Conservation (phyloP, 2,329 filamentous ascomycete species). For the Aureobasidium sp. region DNA sequence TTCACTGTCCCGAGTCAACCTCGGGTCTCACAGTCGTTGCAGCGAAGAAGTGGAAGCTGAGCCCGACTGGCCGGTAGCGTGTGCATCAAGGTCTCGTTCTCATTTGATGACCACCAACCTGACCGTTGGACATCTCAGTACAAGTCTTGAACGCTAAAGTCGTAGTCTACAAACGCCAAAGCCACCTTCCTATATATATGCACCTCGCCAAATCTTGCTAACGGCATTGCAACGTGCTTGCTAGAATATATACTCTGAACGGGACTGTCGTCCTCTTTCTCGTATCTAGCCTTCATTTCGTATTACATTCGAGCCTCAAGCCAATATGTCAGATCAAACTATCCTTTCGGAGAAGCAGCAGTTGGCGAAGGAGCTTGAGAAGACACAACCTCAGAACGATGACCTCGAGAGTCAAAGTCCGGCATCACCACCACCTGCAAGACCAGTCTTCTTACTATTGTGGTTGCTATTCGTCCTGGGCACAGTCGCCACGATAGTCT, state of each 20-base stretch:
- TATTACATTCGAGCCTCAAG: not conserved
- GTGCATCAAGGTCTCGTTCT: conserved; percentile 7
- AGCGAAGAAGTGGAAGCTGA: conserved; percentile 12
- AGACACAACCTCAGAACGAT: not conserved
- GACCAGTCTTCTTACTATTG: conserved; percentile 3
- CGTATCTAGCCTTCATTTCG: not conserved
- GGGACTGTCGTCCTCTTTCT: not conserved
- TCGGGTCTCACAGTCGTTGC: not conserved
- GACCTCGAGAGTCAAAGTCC: conserved; percentile 4
- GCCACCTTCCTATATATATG: conserved; percentile 9
- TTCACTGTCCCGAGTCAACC: conserved; percentile 4
- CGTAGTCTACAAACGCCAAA: not conserved
- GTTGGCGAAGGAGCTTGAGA: not conserved
- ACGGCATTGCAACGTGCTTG: not conserved
- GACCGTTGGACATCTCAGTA: not conserved
- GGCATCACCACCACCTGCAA: not conserved
- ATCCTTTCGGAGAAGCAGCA: conserved; percentile 11
- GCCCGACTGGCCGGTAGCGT: conserved; percentile 8
- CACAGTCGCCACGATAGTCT: conserved; percentile 6
- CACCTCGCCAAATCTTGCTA: not conserved
- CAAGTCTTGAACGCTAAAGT: conserved; percentile 12
- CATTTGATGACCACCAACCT: conserved; percentile 3
- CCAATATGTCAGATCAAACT: conserved; percentile 3
- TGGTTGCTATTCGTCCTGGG: conserved; percentile 11
- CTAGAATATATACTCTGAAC: not conserved